Evolutionary conservation across 2,329 filamentous ascomycete genomes (phyloP).

Genomic region (Orbilia blumenaviensis): DNA sequence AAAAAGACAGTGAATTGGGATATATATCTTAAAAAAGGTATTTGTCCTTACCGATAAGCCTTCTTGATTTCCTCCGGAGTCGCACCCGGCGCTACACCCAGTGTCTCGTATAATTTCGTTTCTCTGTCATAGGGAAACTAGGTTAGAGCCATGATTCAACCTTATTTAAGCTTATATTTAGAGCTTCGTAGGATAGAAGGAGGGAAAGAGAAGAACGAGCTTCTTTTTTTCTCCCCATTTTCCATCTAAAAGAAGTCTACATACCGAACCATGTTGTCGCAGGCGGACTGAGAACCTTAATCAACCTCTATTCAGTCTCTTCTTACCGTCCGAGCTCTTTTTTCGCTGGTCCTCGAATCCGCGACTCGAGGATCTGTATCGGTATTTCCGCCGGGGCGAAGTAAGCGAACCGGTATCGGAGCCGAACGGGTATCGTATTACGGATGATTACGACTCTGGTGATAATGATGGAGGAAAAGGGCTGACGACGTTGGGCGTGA

Average conservation of each 20-base stretch:
- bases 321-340: conserved; percentile 4
- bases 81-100: conserved; percentile 80
- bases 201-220: too few species aligned
- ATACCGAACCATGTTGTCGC: conserved; percentile 48
- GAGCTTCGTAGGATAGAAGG: conserved; percentile 9
- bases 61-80: conserved; percentile 97
- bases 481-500: not conserved
- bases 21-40: conserved; percentile 25
- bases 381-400: not conserved
- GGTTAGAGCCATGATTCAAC: not conserved
- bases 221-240: not conserved
- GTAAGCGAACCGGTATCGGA: not conserved
- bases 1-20: conserved; percentile 29
- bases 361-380: conserved; percentile 15
- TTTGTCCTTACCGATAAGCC: conserved; percentile 81
- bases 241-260: not conserved
- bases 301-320: not conserved
- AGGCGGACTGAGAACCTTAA: not conserved
- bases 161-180: conserved; percentile 10
- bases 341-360: not conserved
- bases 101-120: conserved; percentile 90
- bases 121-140: conserved; percentile 69
- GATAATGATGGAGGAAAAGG: not conserved
- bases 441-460: not conserved
- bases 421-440: not conserved